Conservation (phyloP, 106 monocot species). For the Dendrobium nobile region DNA sequence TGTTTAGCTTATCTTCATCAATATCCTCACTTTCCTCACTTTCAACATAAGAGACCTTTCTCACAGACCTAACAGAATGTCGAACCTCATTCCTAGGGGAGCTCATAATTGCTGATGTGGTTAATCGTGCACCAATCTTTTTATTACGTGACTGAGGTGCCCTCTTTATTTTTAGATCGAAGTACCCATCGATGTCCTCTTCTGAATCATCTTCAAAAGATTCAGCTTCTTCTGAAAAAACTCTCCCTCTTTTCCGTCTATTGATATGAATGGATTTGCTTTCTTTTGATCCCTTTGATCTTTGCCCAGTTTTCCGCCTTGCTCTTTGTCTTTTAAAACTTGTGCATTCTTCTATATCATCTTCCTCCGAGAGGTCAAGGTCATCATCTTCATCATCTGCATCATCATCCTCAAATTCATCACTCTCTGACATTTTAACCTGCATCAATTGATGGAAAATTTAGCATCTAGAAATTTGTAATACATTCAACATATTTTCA, state of each 20-base stretch:
- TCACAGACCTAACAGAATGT: conserved; percentile 72
- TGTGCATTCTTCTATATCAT: conserved; percentile 60
- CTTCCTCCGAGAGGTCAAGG: conserved; percentile 57
- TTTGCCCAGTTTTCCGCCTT: conserved; percentile 31
- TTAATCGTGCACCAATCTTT: conserved; percentile 23
- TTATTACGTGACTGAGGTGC: conserved; percentile 27
- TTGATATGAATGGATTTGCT: conserved; percentile 32
- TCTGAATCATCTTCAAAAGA: conserved; percentile 57
- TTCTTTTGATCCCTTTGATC: conserved; percentile 37
- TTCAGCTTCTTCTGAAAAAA: conserved; percentile 62
- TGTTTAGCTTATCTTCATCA: conserved; percentile 63
- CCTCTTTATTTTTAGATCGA: conserved; percentile 35
- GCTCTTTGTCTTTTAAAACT: conserved; percentile 14
- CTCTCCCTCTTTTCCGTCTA: conserved; percentile 46
- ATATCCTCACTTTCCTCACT: conserved; percentile 95
- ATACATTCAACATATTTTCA: background rate
- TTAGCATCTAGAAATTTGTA: conserved; percentile 1
- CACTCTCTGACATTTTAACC: conserved; percentile 63
- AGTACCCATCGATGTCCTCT: conserved; percentile 53
- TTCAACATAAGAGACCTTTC: conserved; percentile 95
- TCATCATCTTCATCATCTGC: conserved; percentile 44
- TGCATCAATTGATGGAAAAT: conserved; percentile 16
- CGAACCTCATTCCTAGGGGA: conserved; percentile 51
- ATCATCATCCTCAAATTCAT: conserved; percentile 72
- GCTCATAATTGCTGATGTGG: conserved; percentile 18